A percentile compares a stretch with the other conserved stretches of the same genome.
Evolutionary conservation across 2,329 filamentous ascomycete genomes (phyloP).

Genomic region (Aspergillus chevalieri): DNA sequence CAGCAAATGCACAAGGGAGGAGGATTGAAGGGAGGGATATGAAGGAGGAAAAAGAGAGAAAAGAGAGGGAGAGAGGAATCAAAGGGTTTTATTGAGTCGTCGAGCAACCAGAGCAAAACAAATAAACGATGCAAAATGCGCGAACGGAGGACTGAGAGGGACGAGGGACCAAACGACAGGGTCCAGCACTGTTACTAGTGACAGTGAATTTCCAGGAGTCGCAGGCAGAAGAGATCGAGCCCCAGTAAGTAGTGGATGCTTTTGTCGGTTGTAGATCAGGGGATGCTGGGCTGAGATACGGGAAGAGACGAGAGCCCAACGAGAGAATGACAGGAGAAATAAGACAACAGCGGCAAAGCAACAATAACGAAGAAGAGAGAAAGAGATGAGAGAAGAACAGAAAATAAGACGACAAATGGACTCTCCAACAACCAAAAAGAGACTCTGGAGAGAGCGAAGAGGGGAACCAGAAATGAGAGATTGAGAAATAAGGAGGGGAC

Average conservation of each 20-base stretch:
- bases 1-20: slow-evolving; percentile 4
- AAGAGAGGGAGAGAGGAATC: background rate
- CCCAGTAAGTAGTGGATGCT: too few relatives aligned
- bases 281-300: too few relatives aligned
- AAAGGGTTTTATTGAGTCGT: too few relatives aligned
- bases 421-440: slow-evolving; percentile 1
- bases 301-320: background rate
- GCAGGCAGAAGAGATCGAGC: slow-evolving; percentile 10
- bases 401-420: slow-evolving; percentile 4
- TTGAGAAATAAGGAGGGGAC: slow-evolving; percentile 15
- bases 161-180: background rate
- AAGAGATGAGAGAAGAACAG: slow-evolving; percentile 1
- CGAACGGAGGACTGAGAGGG: background rate
- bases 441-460: slow-evolving; percentile 15
- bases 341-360: slow-evolving; percentile 2
- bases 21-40: background rate
- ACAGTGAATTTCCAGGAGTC: slow-evolving; percentile 1
- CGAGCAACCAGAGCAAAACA: too few relatives aligned
- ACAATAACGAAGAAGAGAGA: slow-evolving; percentile 4
- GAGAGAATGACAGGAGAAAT: background rate
- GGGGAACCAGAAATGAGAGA: slow-evolving; percentile 13
- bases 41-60: slow-evolving; percentile 6
- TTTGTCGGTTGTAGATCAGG: too few relatives aligned
- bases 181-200: background rate
- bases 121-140: too few relatives aligned